phyloP scores from a whole-genome alignment of 2,329 filamentous ascomycete genomes.

The Sporothrix sp. region DNA sequence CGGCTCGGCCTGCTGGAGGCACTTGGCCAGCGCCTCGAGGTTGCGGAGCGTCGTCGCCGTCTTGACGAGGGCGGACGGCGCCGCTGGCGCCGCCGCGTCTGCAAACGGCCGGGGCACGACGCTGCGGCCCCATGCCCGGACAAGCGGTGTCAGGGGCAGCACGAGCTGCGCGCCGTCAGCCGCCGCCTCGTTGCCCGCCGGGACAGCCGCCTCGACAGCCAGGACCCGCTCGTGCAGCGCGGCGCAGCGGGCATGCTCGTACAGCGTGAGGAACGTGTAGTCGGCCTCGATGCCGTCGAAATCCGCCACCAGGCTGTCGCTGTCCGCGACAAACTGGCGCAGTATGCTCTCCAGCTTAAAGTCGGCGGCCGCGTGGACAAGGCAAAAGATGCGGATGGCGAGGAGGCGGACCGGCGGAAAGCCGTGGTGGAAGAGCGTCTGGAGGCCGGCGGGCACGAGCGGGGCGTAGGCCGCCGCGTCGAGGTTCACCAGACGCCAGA shows the following conservation, averaged over 20 bases:
- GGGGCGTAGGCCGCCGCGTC: conserved; percentile 58
- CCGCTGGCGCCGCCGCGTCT: conserved; percentile 17
- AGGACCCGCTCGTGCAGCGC: conserved; percentile 34
- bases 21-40: conserved; percentile 55
- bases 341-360: conserved; percentile 64
- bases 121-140: conserved; percentile 54
- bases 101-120: conserved; percentile 55
- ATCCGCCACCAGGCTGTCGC: conserved; percentile 52
- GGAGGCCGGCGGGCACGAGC: conserved; percentile 53
- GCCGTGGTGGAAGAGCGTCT: conserved; percentile 54
- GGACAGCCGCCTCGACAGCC: conserved; percentile 24
- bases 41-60: conserved; percentile 68
- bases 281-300: conserved; percentile 72
- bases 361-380: conserved; percentile 72
- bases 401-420: conserved; percentile 62
- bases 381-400: conserved; percentile 69
- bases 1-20: conserved; percentile 59
- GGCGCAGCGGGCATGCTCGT: conserved; percentile 45
- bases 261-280: conserved; percentile 59
- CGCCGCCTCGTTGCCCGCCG: neutral
- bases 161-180: conserved; percentile 10
- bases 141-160: conserved; percentile 45
- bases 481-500: conserved; percentile 72
- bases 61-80: conserved; percentile 48
- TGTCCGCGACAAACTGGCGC: conserved; percentile 49